Evolutionary conservation across 2,329 filamentous ascomycete species (phyloP).

Genomic region (Torrubiellomyces zombiae): DNA sequence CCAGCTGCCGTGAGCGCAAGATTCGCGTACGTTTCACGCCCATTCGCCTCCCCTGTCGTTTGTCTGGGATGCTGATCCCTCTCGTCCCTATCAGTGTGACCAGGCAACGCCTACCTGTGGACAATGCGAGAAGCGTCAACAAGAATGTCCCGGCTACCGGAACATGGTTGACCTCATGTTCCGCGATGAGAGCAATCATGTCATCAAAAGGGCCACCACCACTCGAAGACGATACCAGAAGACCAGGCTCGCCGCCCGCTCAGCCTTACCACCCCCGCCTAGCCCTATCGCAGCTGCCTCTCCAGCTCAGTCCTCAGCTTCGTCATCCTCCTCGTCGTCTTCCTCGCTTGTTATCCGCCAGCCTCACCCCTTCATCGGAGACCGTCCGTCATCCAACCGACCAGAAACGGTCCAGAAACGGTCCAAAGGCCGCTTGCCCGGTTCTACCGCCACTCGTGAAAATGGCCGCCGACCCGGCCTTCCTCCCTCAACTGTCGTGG

Average conservation of each 20-base stretch:
- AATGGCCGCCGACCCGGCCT: too few relatives aligned
- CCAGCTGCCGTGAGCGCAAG: slow-evolving; percentile 37
- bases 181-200: slow-evolving; percentile 37
- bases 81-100: slow-evolving; percentile 27
- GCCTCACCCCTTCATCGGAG: slow-evolving; percentile 2
- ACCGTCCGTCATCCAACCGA: slow-evolving; percentile 2
- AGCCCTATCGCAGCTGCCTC: not conserved
- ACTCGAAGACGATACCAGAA: slow-evolving; percentile 11
- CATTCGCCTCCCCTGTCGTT: slow-evolving; percentile 1
- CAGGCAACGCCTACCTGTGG: slow-evolving; percentile 33
- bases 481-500: too few relatives aligned
- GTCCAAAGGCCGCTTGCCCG: too few relatives aligned
- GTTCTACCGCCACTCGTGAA: too few relatives aligned
- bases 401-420: too few relatives aligned
- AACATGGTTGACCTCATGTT: slow-evolving; percentile 41
- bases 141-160: slow-evolving; percentile 36
- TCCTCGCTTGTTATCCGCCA: slow-evolving; percentile 2
- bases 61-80: slow-evolving; percentile 3
- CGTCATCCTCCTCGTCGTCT: slow-evolving; percentile 2
- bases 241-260: slow-evolving; percentile 4
- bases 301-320: slow-evolving; percentile 1
- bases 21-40: slow-evolving; percentile 28
- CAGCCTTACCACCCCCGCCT: too few relatives aligned
- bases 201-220: slow-evolving; percentile 32
- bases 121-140: slow-evolving; percentile 35